Conservation (phyloP, 2,329 filamentous ascomycete genomes). For the Fusarium dimerum region DNA sequence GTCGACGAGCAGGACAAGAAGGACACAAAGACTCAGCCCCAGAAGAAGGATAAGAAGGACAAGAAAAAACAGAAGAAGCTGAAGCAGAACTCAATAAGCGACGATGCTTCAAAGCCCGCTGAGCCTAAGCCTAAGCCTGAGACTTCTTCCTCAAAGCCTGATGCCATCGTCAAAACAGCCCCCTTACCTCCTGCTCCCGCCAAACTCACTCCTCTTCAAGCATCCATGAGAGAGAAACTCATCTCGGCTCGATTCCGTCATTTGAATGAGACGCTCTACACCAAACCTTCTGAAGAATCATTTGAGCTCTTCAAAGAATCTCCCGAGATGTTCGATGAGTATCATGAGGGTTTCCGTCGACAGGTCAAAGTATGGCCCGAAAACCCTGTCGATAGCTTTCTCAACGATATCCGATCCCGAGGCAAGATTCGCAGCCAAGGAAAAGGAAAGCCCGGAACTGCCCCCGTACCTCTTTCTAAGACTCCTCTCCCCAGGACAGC, state of each 20-base stretch:
- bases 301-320: conserved; percentile 78
- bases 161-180: conserved; percentile 22
- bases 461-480: conserved; percentile 27
- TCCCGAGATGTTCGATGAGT: conserved; percentile 93
- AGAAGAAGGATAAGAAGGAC: conserved; percentile 42
- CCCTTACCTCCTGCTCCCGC: conserved; percentile 44
- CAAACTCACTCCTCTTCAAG: conserved; percentile 88
- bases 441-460: conserved; percentile 32
- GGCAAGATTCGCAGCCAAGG: conserved; percentile 50
- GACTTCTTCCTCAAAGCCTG: conserved; percentile 13
- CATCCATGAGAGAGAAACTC: conserved; percentile 92
- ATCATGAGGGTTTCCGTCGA: conserved; percentile 93
- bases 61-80: conserved; percentile 27
- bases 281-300: conserved; percentile 81
- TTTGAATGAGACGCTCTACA: conserved; percentile 96
- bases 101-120: conserved; percentile 15
- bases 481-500: conserved; percentile 69
- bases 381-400: conserved; percentile 90
- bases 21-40: conserved; percentile 23
- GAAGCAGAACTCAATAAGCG: conserved; percentile 4
- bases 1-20: conserved; percentile 9
- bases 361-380: conserved; percentile 96
- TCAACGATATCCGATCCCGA: conserved; percentile 68
- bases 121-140: conserved; percentile 1
- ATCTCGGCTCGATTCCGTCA: conserved; percentile 95